Conservation (phyloP, 116 monocot genomes). For the Trichopus zeylanicus region DNA sequence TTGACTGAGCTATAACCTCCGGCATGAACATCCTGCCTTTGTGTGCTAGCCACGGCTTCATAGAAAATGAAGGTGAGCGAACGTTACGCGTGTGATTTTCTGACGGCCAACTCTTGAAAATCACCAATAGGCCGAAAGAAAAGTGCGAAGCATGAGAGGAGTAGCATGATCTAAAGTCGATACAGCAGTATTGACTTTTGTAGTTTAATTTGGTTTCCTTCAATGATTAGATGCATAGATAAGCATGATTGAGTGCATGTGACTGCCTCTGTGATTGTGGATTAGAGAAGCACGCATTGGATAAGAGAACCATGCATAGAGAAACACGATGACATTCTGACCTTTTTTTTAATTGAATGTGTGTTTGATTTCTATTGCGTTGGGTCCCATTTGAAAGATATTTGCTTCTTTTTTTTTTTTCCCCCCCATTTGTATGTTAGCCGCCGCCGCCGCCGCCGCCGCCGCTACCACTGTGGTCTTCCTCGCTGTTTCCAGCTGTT, state of each 20-base stretch:
- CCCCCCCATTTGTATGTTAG: no score
- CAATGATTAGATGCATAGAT: conserved; percentile 10
- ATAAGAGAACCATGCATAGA: neutral
- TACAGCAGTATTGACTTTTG: neutral
- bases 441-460: neutral
- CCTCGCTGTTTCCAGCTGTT: conserved; percentile 27
- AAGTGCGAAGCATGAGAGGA: no score
- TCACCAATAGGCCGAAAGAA: neutral
- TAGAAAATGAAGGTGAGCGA: conserved; percentile 43
- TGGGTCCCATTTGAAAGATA: neutral
- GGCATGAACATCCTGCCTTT: no score
- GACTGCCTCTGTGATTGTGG: conserved; percentile 1
- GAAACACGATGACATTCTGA: neutral
- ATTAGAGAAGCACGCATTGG: neutral
- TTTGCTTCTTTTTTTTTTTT: neutral
- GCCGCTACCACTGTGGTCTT: neutral
- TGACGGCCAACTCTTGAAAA: neutral
- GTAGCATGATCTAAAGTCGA: neutral
- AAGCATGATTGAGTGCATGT: conserved; percentile 12
- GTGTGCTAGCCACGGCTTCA: no score
- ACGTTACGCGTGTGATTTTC: conserved; percentile 50
- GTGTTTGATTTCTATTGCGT: neutral
- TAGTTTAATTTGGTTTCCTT: neutral
- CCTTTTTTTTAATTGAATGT: neutral
- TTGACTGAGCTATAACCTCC: neutral